Evolutionary conservation across 495 filamentous ascomycete genomes (phyloP).

Genomic region (Aspergillus homomorphus): DNA sequence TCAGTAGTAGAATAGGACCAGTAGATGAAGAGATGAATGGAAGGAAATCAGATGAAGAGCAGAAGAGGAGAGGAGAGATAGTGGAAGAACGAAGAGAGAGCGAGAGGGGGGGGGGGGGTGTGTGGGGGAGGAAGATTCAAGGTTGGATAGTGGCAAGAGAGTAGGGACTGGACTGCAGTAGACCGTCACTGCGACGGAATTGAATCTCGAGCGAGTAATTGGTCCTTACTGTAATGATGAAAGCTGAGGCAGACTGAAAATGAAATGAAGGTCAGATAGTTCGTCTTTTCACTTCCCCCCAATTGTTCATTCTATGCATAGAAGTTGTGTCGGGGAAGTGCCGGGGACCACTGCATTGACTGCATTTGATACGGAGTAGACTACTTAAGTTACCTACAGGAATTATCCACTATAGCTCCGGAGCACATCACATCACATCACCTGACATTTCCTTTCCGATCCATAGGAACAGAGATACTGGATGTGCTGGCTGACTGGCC

Average conservation of each 20-base stretch:
- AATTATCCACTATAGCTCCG: no score
- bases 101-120: neutral
- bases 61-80: neutral
- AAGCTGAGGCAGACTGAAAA: no score
- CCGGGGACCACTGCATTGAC: neutral
- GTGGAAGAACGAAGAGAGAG: constrained; percentile 2
- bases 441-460: no score
- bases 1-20: no score
- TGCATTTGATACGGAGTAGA: no score
- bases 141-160: neutral
- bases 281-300: no score
- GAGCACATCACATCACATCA: no score
- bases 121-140: neutral
- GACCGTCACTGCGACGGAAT: neutral
- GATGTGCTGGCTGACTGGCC: no score
- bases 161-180: neutral
- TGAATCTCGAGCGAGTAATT: constrained; percentile 3
- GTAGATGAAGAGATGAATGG: no score
- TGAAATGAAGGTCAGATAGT: no score
- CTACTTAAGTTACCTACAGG: no score
- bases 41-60: neutral
- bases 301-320: neutral
- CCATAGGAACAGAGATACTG: no score
- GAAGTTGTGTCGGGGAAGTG: neutral
- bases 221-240: neutral